These are phyloP conservation scores for Extremus antarcticus DNA, from an alignment of 495 filamentous ascomycete species.

Conservation along the genomic window DNA sequence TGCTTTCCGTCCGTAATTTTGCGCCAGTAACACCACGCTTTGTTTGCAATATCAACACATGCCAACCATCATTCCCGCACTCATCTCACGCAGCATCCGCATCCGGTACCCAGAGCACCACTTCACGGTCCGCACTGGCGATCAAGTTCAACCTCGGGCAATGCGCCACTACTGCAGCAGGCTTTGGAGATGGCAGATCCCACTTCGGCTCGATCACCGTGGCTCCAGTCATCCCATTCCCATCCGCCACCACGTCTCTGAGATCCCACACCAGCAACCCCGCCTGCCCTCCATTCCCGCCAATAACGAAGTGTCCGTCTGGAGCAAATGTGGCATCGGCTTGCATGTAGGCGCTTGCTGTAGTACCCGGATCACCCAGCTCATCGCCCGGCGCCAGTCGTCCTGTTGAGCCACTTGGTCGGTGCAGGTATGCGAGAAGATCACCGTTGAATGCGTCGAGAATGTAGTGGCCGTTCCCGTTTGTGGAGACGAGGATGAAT, in stretches of 20 bases:
- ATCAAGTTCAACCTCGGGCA: conserved; percentile 87
- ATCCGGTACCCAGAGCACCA: conserved; percentile 85
- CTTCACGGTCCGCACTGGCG: conserved; percentile 75
- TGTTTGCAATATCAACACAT: not conserved
- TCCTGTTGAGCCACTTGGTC: conserved; percentile 35
- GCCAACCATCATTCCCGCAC: not conserved
- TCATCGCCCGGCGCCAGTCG: conserved; percentile 41
- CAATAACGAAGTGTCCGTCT: conserved; percentile 76
- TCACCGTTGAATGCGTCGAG: conserved; percentile 80
- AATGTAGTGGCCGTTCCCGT: conserved; percentile 69
- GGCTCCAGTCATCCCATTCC: conserved; percentile 40
- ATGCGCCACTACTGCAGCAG: conserved; percentile 66
- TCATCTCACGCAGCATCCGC: conserved; percentile 34
- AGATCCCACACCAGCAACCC: conserved; percentile 80
- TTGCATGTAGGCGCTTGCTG: conserved; percentile 32
- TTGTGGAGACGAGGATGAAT: conserved; percentile 68
- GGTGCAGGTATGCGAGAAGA: conserved; percentile 45
- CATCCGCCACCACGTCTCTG: conserved; percentile 29
- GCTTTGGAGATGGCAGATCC: conserved; percentile 53
- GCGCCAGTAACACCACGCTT: not conserved
- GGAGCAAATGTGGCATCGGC: conserved; percentile 83
- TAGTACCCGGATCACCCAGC: conserved; percentile 18
- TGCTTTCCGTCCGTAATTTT: no score
- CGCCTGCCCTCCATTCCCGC: conserved; percentile 51
- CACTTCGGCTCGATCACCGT: conserved; percentile 53